These are phyloP conservation scores for Tylopilus cervinicoccineus DNA, from an alignment of 768 basidiomycete species.

Conservation along the genomic window DNA sequence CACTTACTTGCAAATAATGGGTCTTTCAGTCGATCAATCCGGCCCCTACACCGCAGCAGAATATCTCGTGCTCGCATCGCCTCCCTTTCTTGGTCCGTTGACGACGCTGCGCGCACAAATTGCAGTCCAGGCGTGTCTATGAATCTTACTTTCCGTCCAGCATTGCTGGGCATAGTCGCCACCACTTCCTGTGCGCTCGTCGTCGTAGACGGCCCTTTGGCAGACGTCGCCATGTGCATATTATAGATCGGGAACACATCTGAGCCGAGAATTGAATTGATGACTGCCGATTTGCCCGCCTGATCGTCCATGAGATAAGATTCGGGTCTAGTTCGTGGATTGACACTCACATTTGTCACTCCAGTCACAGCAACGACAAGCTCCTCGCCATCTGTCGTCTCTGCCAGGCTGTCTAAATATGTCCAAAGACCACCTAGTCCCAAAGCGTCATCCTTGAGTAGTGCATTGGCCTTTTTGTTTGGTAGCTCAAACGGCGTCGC, in stretches of 20 bases:
- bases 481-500: constrained; percentile 19
- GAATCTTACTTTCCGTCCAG: constrained; percentile 45
- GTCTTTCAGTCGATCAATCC: constrained; percentile 84
- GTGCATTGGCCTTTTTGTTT: constrained; percentile 47
- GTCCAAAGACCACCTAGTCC: constrained; percentile 53
- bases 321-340: neutral
- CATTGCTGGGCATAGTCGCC: constrained; percentile 41
- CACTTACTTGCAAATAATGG: constrained; percentile 63
- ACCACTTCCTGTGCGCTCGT: constrained; percentile 64
- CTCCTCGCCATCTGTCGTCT: constrained; percentile 43
- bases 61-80: constrained; percentile 55
- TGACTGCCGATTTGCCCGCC: constrained; percentile 81
- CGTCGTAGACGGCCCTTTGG: constrained; percentile 62
- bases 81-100: constrained; percentile 31
- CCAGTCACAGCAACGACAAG: constrained; percentile 78
- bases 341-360: constrained; percentile 65
- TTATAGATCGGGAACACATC: constrained; percentile 54
- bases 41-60: constrained; percentile 72
- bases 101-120: constrained; percentile 39
- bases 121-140: constrained; percentile 87
- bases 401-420: constrained; percentile 45
- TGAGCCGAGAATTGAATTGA: constrained; percentile 70
- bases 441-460: constrained; percentile 49
- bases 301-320: constrained; percentile 27
- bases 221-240: constrained; percentile 40